A percentile compares a stretch with the other conserved stretches of the same genome.
Conservation (phyloP, 306 rosid genomes). For the Citrullus colocynthis region DNA sequence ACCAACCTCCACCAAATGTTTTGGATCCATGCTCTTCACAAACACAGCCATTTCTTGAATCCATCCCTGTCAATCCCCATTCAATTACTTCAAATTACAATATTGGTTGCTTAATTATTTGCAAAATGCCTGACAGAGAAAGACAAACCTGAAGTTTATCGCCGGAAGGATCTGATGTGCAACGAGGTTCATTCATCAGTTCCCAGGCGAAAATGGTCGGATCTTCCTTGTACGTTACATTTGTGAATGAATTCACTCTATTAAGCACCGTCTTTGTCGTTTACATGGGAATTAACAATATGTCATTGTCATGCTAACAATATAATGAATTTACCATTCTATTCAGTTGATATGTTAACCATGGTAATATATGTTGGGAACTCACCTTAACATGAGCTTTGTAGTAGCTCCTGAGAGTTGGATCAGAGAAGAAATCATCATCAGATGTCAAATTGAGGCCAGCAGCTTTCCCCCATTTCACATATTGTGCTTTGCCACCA, state of each 20-base stretch:
- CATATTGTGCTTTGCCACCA: conserved; percentile 92
- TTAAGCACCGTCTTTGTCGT: conserved; percentile 59
- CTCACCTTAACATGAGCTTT: conserved; percentile 77
- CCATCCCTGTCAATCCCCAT: conserved; percentile 49
- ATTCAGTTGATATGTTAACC: background rate
- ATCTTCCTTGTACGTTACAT: conserved; percentile 82
- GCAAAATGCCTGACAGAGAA: background rate
- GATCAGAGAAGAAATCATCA: conserved; percentile 79
- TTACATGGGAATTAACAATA: conserved; percentile 17
- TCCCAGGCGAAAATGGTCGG: conserved; percentile 96
- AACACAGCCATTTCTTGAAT: conserved; percentile 81
- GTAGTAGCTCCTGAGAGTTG: conserved; percentile 69
- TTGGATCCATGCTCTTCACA: conserved; percentile 80
- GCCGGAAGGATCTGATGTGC: conserved; percentile 73
- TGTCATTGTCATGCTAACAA: background rate
- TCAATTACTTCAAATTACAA: background rate
- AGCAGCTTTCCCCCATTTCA: conserved; percentile 84
- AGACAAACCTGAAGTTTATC: conserved; percentile 56
- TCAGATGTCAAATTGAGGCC: conserved; percentile 77
- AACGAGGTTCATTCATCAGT: conserved; percentile 88
- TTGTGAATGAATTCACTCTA: conserved; percentile 66
- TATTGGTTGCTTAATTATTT: background rate
- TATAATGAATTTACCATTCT: background rate
- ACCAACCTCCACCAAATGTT: conserved; percentile 84
- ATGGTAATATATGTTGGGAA: background rate